Conservation (phyloP, 371 early-diverging fungal species). For the Actinomucor elegans region DNA sequence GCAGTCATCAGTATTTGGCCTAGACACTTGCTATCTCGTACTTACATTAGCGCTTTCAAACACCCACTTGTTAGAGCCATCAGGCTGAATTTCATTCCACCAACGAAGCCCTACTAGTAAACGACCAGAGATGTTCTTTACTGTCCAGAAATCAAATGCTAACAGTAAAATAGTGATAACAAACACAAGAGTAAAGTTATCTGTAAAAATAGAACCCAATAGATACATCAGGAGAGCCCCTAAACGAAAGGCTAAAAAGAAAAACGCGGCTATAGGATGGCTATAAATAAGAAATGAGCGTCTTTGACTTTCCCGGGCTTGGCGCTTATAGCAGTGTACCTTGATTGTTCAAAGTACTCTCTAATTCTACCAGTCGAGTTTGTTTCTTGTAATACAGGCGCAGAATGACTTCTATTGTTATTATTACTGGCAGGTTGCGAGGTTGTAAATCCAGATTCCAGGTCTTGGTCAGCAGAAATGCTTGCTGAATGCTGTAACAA, state of each 20-base stretch:
- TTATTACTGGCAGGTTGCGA: conserved; percentile 5
- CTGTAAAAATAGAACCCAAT: conserved; percentile 74
- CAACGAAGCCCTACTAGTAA: conserved; percentile 94
- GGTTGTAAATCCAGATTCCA: conserved; percentile 12
- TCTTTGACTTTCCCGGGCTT: background rate
- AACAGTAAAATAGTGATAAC: conserved; percentile 87
- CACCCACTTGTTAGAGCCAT: conserved; percentile 92
- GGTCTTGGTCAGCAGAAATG: conserved; percentile 16
- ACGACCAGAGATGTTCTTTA: conserved; percentile 96
- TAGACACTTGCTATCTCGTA: background rate
- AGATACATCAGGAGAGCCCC: conserved; percentile 82
- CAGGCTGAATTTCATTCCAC: conserved; percentile 97
- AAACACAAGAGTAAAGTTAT: conserved; percentile 88
- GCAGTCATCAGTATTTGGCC: background rate
- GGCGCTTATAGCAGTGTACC: conserved; percentile 33
- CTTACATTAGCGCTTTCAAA: conserved; percentile 91
- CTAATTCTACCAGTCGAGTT: conserved; percentile 22
- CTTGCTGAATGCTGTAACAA: conserved; percentile 13
- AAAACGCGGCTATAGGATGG: conserved; percentile 91
- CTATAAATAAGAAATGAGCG: too few species aligned
- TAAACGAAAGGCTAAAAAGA: conserved; percentile 85
- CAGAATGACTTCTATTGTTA: background rate
- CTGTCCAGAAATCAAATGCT: conserved; percentile 98
- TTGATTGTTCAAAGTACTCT: conserved; percentile 49
- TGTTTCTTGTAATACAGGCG: background rate